Evolutionary conservation across 2,329 filamentous ascomycete species (phyloP), one percentile per base, ranked within the genome.

Genomic region (Cladosporium sp.): DNA sequence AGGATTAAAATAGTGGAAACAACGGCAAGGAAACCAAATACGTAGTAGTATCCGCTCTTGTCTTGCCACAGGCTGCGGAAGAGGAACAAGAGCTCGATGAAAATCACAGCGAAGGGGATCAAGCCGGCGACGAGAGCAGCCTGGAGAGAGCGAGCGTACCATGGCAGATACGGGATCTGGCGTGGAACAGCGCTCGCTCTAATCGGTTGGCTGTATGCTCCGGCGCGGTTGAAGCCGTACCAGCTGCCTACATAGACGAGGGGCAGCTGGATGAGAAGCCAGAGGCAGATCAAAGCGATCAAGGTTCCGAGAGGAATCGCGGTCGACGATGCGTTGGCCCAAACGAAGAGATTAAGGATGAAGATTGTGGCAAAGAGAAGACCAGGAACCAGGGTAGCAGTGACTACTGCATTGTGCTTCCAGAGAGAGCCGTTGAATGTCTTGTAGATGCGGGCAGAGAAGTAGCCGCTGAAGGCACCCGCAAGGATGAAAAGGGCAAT

Each of bases 1-100:
- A 95, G 78, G 34, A 92, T 83, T 10, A 95, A 80, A 66, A 95
- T 90, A 12, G 87, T 80, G 28, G 84, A 88, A 11, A 95, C 90
- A 18, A 92, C 87, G 8, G 89, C 88, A 69, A 95, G 79, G 80
- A 94, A 96, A 12, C 92, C 92, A 75, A 95, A 96, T 26, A 96
- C 89, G 78, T 96, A 96, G 79, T 96, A 96, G 78, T 93, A 96
- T 7, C 91, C 92, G 74, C 88, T 92, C 82, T 96, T 96, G 79
- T 96, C 92, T 77, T 93, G 90, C 91, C 92, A 95, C 38, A 96
- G 78, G 59, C 90, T 93, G 79, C 92, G 91, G 79, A 96, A 95
- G 59, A 95, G 89, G 76, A 93, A 95, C 51, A 94, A 83, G 15
- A 96, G 84, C 79, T 96, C 92, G 74, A 96, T 92, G 77, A 94